A percentile compares a stretch with the other conserved stretches of the same genome.
Evolutionary conservation across 345 rosid genomes (phyloP).

Genomic region (Garcia nutans): DNA sequence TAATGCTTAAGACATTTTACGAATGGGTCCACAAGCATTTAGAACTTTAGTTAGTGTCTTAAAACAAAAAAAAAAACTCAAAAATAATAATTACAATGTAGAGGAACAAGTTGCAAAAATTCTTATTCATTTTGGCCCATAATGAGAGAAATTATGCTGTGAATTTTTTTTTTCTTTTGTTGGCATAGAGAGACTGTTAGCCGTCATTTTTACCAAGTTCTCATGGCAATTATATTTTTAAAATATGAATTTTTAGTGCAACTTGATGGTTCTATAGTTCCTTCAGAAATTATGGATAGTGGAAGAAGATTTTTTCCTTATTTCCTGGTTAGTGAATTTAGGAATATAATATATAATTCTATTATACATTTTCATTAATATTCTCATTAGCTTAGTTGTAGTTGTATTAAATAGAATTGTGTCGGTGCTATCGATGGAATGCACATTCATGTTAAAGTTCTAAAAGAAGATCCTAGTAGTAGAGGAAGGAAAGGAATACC

Average conservation of each 20-base stretch:
- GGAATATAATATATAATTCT: too few species aligned
- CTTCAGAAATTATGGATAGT: background rate
- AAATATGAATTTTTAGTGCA: background rate
- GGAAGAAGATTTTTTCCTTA: background rate
- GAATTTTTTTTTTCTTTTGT: too few species aligned
- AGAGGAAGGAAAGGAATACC: background rate
- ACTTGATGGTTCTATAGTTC: background rate
- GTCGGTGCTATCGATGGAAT: background rate
- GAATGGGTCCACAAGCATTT: slow-evolving; percentile 28
- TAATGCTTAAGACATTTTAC: too few species aligned
- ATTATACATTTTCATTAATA: background rate
- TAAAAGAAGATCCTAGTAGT: background rate
- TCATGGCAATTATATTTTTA: background rate
- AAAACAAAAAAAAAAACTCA: too few species aligned
- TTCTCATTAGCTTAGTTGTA: background rate
- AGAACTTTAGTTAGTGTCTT: too few species aligned
- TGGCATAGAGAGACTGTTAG: too few species aligned
- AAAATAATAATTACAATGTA: too few species aligned
- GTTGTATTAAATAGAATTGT: background rate
- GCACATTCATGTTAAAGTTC: background rate
- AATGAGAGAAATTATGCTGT: too few species aligned
- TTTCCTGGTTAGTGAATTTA: background rate
- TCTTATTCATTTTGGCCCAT: too few species aligned
- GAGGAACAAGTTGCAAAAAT: too few species aligned
- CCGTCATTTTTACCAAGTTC: background rate